Percentiles rank a stretch among this genome's conserved stretches.
These are phyloP conservation scores for Phlebopus sp. DNA, from an alignment of 1,284 basidiomycete species.

Conservation along the genomic window DNA sequence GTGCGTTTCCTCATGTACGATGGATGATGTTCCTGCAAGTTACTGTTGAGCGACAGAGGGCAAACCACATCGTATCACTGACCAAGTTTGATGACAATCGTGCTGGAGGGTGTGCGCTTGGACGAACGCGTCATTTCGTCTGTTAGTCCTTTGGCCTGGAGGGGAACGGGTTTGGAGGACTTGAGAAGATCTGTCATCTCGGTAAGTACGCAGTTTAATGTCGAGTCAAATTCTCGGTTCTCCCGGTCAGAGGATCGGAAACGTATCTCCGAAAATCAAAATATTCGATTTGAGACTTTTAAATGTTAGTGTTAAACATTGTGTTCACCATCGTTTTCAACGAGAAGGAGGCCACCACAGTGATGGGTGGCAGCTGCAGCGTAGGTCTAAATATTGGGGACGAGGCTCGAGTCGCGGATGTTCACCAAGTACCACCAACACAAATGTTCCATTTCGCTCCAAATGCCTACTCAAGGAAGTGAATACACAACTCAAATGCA, in stretches of 20 bases:
- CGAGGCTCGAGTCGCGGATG: too few relatives aligned
- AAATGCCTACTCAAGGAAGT: too few relatives aligned
- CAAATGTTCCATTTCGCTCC: too few relatives aligned
- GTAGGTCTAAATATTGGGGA: too few relatives aligned
- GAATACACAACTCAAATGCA: too few relatives aligned
- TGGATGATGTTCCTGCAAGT: constrained; percentile 82
- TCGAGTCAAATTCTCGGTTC: background rate
- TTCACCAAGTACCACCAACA: too few relatives aligned
- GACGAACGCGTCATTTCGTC: constrained; percentile 17
- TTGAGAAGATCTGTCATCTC: constrained; percentile 14
- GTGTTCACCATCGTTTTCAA: background rate
- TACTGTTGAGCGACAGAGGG: constrained; percentile 3
- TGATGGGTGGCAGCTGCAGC: too few relatives aligned
- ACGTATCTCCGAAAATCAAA: background rate
- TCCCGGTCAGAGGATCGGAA: background rate
- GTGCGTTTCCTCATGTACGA: constrained; percentile 88
- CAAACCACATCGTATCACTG: background rate
- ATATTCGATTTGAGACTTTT: background rate
- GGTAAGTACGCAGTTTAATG: background rate
- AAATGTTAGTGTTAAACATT: background rate
- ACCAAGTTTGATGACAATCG: constrained; percentile 89
- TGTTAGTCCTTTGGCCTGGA: background rate
- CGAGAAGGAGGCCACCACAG: background rate
- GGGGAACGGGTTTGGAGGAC: constrained; percentile 2
- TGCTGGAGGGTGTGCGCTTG: constrained; percentile 42